Conservation (phyloP, 345 rosid species). For the Atalantia buxifolia region DNA sequence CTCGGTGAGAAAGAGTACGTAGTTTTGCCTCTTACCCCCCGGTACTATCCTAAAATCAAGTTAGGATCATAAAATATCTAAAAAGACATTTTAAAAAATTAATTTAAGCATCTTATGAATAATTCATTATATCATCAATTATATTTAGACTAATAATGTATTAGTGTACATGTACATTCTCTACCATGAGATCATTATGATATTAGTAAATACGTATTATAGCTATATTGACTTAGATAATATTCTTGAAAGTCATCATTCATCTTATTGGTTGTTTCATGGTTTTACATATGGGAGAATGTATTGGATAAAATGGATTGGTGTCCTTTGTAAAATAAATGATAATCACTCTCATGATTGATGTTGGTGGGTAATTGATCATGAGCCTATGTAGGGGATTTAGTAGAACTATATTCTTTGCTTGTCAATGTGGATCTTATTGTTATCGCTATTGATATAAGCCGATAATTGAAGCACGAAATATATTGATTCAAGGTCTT, state of each 20-base stretch:
- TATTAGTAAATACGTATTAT: not conserved
- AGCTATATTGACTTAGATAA: not conserved
- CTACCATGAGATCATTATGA: too few species aligned
- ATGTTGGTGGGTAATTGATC: too few species aligned
- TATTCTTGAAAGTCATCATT: not conserved
- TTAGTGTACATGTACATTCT: not conserved
- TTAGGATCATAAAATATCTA: too few species aligned
- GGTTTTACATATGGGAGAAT: not conserved
- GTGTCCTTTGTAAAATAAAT: not conserved
- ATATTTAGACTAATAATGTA: too few species aligned
- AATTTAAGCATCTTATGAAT: too few species aligned
- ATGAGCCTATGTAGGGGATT: not conserved
- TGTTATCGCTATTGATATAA: too few species aligned
- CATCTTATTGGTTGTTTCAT: not conserved
- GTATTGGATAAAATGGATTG: not conserved
- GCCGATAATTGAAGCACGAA: too few species aligned
- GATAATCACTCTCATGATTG: too few species aligned
- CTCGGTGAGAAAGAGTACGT: constrained; percentile 80
- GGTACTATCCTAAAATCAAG: too few species aligned
- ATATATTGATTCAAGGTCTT: not conserved
- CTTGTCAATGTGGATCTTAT: too few species aligned
- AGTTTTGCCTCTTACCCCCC: not conserved
- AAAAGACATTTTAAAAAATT: too few species aligned
- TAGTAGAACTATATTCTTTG: not conserved
- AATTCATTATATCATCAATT: too few species aligned